Evolutionary conservation across 257 asterid species (phyloP), one percentile per base, ranked within the genome.

Genomic region (Solanum dulcamara): DNA sequence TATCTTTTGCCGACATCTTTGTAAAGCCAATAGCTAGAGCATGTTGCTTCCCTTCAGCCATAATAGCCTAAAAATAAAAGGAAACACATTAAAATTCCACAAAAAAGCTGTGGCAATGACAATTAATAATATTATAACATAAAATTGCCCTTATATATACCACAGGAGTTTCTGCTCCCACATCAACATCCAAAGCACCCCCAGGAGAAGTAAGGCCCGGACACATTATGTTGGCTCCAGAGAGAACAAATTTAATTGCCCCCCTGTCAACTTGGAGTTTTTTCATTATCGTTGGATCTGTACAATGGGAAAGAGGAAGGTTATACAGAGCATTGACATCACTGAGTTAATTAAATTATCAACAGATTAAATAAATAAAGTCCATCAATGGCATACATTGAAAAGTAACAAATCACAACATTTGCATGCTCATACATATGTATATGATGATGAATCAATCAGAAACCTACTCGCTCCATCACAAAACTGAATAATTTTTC

Each of bases 211-310:
- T 97, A 67, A 97, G 98, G 42, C 99, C 99, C 4, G 99, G 99
- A 86, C 99, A 97, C 99, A 97, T 97, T 88, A 97, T 95, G 91
- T 97, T 97, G 87, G 99, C 99, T 89, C 99, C 99, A 85, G 99
- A 89, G 72, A 97, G 98, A 81, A 97, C 99, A 91, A 89, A 95
- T 89, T 87, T 94, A 86, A 97, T 94, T 2, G 99, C 99, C 14
- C 99, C 99, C 85, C 98, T 90, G 87, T 97, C 99, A 89, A 97
- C 99, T 92, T 97, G 98, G 57, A 97, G 89, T 85, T 93, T 97
- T 85, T 93, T 97, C 99, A 97, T 97, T 88, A 97, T 93, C 88
- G 93, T 89, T 83, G 99, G 99, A 93, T 97, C 99, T 97, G 94
- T 85, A 83, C 80, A 89, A 81, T 74, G 84, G 83, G 66, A 81